Base-by-base conservation (phyloP, 371 early-diverging fungal species). In the Saksenaea vasiformis region DNA sequence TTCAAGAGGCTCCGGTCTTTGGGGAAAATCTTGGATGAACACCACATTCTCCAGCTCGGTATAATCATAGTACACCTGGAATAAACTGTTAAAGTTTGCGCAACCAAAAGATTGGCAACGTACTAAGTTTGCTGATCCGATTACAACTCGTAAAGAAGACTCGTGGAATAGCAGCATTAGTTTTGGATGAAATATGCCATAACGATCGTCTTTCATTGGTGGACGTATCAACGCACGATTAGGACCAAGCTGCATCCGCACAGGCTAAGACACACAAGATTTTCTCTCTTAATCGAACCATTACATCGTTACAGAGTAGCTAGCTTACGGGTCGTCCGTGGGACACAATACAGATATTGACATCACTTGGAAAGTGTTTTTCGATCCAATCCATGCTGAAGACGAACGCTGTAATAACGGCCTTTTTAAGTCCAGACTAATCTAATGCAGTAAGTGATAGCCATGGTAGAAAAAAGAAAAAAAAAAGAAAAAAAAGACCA, bases 101-200 rank as follows among this genome's bases (percentile, higher is more conserved):
- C 10, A 44, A 54, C 5, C n/a, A 54, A 1, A 55, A 55, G 11
- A 5, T 15, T 22, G 0, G 8, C 0, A 26, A 22, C 19, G 27
- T 66, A 81, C 81, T 66, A 81, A 56, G 56, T 81, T 81, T 3
- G 79, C 82, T 1, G 82, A 81, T 14, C 82, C 79, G 56, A 81
- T 78, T 2, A 81, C 79, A 1, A 81, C 77, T 14, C 82, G 68
- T 31, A 81, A 9, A n/a, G 73, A 75, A 1, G 62, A 51, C 11
- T 65, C 60, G 24, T 70, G 72, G 22, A 81, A 71, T 10, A 81
- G 47, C 0, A 81, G 58, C 82, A 81, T 81, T 13, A 81, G 43
- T 36, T 81, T 81, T 17, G 73, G 56, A 67, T 81, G 82, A 55
- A 81, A 81, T 1, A 70, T 68, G 11, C 82, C 82, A 44, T 54